Conservation (phyloP, 805 yeast genomes). For the Teunomyces lycoperdinae region DNA sequence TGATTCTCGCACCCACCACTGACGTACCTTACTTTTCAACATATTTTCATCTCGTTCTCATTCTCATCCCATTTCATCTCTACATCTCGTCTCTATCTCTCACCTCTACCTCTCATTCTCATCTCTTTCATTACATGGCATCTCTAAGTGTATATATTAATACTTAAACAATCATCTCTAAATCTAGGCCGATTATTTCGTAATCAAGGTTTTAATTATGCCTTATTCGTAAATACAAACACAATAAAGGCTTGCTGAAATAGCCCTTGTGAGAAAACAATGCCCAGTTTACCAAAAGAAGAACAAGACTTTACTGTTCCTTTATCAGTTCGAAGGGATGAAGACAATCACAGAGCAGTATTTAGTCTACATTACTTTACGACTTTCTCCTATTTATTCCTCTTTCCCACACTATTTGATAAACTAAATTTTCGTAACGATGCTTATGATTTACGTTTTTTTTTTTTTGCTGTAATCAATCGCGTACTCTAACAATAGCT, state of each 20-base stretch:
- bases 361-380: too few relatives aligned
- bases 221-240: background rate
- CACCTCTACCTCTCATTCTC: slow-evolving; percentile 10
- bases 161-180: slow-evolving; percentile 7
- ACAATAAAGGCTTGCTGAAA: background rate
- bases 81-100: slow-evolving; percentile 8
- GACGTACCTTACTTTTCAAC: background rate
- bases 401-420: too few relatives aligned
- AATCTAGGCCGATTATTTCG: background rate
- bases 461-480: background rate
- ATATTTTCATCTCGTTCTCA: slow-evolving; percentile 7
- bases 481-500: background rate
- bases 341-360: too few relatives aligned
- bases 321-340: too few relatives aligned
- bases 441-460: background rate
- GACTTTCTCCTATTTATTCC: too few relatives aligned
- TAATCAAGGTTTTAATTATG: background rate
- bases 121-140: slow-evolving; percentile 7
- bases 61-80: slow-evolving; percentile 8
- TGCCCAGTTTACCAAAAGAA: background rate
- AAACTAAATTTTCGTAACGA: background rate
- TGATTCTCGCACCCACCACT: background rate
- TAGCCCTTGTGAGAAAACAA: background rate
- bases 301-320: too few relatives aligned
- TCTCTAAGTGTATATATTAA: slow-evolving; percentile 4